These are phyloP conservation scores for Lactarius deliciosus DNA, from an alignment of 768 basidiomycete species.

Conservation along the genomic window DNA sequence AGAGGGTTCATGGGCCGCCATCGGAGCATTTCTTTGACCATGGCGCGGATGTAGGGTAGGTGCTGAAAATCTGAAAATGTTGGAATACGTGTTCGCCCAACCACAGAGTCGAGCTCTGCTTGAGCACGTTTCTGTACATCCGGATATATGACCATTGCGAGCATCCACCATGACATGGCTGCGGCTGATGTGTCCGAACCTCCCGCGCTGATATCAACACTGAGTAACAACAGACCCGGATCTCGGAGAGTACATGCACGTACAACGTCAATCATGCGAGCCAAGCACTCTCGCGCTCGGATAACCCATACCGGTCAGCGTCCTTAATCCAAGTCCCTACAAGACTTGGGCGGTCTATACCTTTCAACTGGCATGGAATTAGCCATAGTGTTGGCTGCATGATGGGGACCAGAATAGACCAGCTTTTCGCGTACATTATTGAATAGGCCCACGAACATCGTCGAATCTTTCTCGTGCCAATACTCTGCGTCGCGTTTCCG, in stretches of 20 bases:
- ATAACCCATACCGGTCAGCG: slow-evolving; percentile 18
- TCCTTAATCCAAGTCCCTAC: slow-evolving; percentile 15
- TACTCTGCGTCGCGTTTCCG: slow-evolving; percentile 30
- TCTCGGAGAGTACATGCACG: no score
- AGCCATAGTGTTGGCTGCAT: not conserved
- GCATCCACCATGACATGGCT: no score
- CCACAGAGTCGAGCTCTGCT: slow-evolving; percentile 17
- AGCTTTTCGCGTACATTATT: slow-evolving; percentile 18
- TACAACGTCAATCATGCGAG: no score
- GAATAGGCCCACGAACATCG: slow-evolving; percentile 25
- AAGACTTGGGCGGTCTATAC: slow-evolving; percentile 22
- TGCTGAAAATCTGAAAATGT: slow-evolving; percentile 16
- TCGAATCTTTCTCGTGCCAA: slow-evolving; percentile 27
- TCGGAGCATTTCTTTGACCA: slow-evolving; percentile 26
- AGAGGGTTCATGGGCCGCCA: slow-evolving; percentile 2
- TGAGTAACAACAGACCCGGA: no score
- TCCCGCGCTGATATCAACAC: no score
- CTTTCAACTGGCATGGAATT: slow-evolving; percentile 12
- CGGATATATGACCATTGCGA: not conserved
- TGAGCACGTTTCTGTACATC: slow-evolving; percentile 9
- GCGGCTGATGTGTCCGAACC: no score
- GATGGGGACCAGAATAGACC: slow-evolving; percentile 1
- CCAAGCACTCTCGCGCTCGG: no score
- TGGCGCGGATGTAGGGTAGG: slow-evolving; percentile 24
- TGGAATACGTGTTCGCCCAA: slow-evolving; percentile 19